Evolutionary conservation across 2,329 filamentous ascomycete species (phyloP).

Genomic region (Sporothrix schenckii): DNA sequence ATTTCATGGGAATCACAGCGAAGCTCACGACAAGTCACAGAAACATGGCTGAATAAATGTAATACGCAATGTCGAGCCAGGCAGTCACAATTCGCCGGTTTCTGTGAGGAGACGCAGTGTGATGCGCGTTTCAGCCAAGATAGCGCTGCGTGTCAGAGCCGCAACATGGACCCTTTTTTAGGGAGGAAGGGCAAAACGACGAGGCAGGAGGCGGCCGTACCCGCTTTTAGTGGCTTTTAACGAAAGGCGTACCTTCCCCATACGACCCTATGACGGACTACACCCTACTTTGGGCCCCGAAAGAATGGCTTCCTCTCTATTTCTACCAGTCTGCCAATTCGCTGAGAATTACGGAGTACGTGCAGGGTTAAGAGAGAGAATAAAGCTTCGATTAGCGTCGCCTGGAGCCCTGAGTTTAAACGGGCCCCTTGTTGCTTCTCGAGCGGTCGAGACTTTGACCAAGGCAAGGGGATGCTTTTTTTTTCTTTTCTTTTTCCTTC

Average conservation of each 20-base stretch:
- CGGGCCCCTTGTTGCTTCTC: neutral
- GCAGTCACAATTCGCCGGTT: neutral
- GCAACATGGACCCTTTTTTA: constrained; percentile 30
- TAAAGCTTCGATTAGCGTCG: constrained; percentile 10
- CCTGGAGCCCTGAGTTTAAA: constrained; percentile 11
- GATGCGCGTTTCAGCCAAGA: constrained; percentile 37
- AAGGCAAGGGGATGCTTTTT: neutral
- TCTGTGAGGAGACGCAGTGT: constrained; percentile 19
- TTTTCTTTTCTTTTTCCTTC: neutral
- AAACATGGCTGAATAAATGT: neutral
- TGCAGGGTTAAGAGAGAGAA: neutral
- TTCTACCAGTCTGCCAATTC: neutral
- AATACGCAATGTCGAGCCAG: neutral
- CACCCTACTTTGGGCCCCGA: neutral
- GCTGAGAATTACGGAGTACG: too few species aligned
- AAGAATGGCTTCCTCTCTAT: neutral
- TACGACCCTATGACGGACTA: neutral
- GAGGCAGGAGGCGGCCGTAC: constrained; percentile 18
- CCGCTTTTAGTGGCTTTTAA: constrained; percentile 19
- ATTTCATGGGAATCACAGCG: neutral
- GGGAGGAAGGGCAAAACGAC: neutral
- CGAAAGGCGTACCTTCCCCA: neutral
- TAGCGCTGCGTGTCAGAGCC: constrained; percentile 37
- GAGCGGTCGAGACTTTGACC: constrained; percentile 3
- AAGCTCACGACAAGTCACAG: neutral